A percentile compares a stretch with the other conserved stretches of the same genome.
phyloP scores from a whole-genome alignment of 139 green algal genomes.

The Tetraselmis chui region DNA sequence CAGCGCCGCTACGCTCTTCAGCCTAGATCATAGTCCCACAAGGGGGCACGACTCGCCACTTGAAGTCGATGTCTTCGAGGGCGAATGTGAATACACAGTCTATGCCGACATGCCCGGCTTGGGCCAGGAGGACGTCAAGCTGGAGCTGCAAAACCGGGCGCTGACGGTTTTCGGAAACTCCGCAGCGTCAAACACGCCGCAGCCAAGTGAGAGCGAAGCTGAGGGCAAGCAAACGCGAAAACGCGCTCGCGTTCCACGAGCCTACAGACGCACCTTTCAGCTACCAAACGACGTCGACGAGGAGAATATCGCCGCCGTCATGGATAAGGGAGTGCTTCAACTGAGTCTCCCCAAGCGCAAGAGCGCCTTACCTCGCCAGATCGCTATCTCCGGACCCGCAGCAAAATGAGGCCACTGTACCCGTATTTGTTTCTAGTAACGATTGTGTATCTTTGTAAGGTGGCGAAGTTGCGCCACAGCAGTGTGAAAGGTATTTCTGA shows the following conservation, averaged over 20 bases:
- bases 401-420: too few species aligned
- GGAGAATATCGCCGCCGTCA: not conserved
- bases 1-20: not conserved
- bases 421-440: not conserved
- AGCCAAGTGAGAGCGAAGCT: not conserved
- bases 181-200: not conserved
- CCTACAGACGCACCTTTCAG: not conserved
- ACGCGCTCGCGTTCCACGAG: not conserved
- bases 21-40: not conserved
- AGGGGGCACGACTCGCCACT: not conserved
- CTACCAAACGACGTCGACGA: not conserved
- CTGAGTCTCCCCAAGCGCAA: not conserved
- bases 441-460: not conserved
- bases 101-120: not conserved
- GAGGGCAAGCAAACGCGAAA: not conserved
- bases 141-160: not conserved
- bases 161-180: not conserved
- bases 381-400: not conserved
- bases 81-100: not conserved
- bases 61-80: not conserved
- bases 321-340: not conserved
- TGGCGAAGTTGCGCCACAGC: not conserved
- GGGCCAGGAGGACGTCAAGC: not conserved
- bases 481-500: not conserved
- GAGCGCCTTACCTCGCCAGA: not conserved